Evolutionary conservation across 108 stramenopile genomes (phyloP).

Genomic region (Nannochloropsis gaditana): DNA sequence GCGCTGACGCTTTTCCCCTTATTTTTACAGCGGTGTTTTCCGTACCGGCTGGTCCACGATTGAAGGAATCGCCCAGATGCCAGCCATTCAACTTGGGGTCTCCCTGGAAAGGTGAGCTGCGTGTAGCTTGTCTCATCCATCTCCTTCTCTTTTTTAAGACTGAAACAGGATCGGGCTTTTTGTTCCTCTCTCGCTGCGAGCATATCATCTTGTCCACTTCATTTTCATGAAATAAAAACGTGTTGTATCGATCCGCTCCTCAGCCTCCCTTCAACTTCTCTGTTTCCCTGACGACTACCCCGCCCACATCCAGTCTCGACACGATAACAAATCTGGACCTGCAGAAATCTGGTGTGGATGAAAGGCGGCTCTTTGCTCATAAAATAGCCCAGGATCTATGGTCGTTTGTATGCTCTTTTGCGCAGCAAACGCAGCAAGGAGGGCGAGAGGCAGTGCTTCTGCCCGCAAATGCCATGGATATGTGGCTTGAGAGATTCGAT

Average conservation of each 20-base stretch:
- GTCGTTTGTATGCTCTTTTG: conserved; percentile 31
- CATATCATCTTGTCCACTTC: no score
- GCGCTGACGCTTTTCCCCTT: background rate
- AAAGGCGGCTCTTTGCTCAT: conserved; percentile 31
- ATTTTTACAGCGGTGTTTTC: conserved; percentile 22
- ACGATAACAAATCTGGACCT: conserved; percentile 32
- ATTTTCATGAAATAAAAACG: no score
- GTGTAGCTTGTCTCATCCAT: background rate
- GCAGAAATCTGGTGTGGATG: conserved; percentile 29
- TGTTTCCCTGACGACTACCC: background rate
- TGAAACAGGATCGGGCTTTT: no score
- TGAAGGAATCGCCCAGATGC: conserved; percentile 20
- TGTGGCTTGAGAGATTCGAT: conserved; percentile 33
- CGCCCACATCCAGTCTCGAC: conserved; percentile 22
- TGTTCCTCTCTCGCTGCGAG: no score
- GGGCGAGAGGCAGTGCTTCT: conserved; percentile 26
- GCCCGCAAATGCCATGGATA: conserved; percentile 32
- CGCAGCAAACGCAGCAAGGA: conserved; percentile 25
- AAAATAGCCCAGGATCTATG: conserved; percentile 36
- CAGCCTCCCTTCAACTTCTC: background rate
- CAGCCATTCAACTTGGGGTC: conserved; percentile 36
- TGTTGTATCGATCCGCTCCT: background rate
- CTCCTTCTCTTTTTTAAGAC: background rate
- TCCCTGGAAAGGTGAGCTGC: conserved; percentile 26
- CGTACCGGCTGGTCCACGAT: conserved; percentile 32